Evolutionary conservation across 768 basidiomycete species (phyloP).

Genomic region (Sarcodon aspratus): DNA sequence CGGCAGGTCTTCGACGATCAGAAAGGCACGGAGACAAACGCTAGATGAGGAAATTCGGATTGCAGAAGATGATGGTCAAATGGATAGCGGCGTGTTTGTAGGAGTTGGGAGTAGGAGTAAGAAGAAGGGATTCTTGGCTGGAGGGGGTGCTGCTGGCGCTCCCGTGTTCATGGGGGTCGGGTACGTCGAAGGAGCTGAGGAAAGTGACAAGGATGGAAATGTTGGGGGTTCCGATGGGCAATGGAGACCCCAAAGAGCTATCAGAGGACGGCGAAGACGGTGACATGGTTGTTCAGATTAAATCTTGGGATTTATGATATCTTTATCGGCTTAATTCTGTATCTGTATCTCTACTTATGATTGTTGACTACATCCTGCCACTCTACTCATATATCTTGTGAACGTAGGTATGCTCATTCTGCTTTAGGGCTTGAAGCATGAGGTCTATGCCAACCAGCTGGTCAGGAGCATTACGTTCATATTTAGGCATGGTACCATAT

Average conservation of each 20-base stretch:
- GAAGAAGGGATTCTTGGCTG: conserved; percentile 53
- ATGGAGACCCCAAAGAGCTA: neutral
- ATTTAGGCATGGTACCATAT: conserved; percentile 37
- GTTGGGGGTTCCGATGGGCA: neutral
- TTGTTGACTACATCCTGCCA: too few relatives aligned
- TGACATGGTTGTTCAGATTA: neutral
- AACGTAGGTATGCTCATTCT: too few relatives aligned
- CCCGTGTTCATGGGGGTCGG: conserved; percentile 67
- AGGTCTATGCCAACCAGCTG: conserved; percentile 24
- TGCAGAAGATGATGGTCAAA: conserved; percentile 28
- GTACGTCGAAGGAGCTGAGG: conserved; percentile 45
- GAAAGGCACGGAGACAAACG: conserved; percentile 32
- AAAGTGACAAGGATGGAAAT: conserved; percentile 10
- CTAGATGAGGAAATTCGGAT: conserved; percentile 56
- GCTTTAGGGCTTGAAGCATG: conserved; percentile 10
- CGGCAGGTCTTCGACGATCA: conserved; percentile 6
- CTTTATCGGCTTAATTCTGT: too few relatives aligned
- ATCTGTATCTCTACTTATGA: too few relatives aligned
- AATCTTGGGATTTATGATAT: too few relatives aligned
- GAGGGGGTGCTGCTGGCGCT: conserved; percentile 61
- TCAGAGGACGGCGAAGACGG: neutral
- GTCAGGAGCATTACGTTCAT: conserved; percentile 45
- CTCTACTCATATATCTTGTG: too few relatives aligned
- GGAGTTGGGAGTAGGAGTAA: conserved; percentile 47
- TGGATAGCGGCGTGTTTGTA: conserved; percentile 37